Percentiles rank a stretch among this genome's conserved stretches.
Evolutionary conservation across 805 yeast genomes (phyloP).

Genomic region (Spathaspora sp.): DNA sequence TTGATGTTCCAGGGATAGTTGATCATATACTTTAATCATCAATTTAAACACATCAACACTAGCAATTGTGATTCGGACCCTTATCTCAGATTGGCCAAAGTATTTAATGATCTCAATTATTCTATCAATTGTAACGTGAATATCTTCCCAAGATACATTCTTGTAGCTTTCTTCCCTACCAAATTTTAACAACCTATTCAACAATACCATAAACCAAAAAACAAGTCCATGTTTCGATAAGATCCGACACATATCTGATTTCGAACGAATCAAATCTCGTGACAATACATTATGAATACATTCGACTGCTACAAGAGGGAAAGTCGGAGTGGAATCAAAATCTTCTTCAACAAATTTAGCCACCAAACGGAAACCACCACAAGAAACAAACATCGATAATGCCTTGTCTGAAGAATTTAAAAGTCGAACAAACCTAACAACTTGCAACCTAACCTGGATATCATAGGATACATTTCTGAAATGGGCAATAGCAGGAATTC

Average conservation of each 20-base stretch:
- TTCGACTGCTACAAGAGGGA: slow-evolving; percentile 35
- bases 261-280: slow-evolving; percentile 33
- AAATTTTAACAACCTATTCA: slow-evolving; percentile 26
- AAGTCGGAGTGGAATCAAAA: slow-evolving; percentile 32
- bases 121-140: slow-evolving; percentile 18
- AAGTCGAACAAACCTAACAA: slow-evolving; percentile 29
- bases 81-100: slow-evolving; percentile 45
- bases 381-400: slow-evolving; percentile 38
- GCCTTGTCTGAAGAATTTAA: slow-evolving; percentile 33
- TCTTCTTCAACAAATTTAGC: slow-evolving; percentile 46
- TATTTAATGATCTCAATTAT: slow-evolving; percentile 35
- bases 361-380: slow-evolving; percentile 44
- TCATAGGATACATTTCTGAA: slow-evolving; percentile 30
- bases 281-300: slow-evolving; percentile 32
- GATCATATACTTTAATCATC: slow-evolving; percentile 36
- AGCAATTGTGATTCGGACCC: slow-evolving; percentile 38
- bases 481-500: slow-evolving; percentile 38
- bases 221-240: slow-evolving; percentile 40
- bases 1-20: slow-evolving; percentile 29
- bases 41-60: slow-evolving; percentile 38
- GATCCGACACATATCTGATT: slow-evolving; percentile 40
- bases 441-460: slow-evolving; percentile 30
- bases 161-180: neutral
- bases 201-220: slow-evolving; percentile 40
- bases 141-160: slow-evolving; percentile 1